Base-by-base conservation (phyloP, 345 rosid species). In the Hevea brasiliensis region DNA sequence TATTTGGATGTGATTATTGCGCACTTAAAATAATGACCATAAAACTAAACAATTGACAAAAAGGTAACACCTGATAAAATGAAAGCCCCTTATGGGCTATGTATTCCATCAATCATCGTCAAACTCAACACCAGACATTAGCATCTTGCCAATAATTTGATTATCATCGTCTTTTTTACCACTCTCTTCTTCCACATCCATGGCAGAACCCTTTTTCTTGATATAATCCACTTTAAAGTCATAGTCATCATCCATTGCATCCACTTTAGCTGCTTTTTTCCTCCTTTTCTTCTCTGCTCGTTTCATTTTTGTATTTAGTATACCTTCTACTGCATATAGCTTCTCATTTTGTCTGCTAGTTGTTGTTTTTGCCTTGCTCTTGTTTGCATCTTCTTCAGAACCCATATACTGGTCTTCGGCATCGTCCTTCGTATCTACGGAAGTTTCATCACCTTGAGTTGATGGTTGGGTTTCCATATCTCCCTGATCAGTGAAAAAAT, bases 171-270 rank as follows among this genome's bases (percentile, higher is more conserved):
- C 84, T 4, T 59, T 65, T 20, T 45, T 29, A 9, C 54, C 50
- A 23, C 24, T n/a, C n/a, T n/a, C 81, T 21, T 79, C 87, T 73
- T 79, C 87, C 27, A 20, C 86, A 65, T 85, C 90, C 88, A 85
- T 84, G 71, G 77, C 74, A 2, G 80, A 70, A 40, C 54, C 83
- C 60, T 79, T 75, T 35, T 74, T 83, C 86, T 87, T 87, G 8
- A 68, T 67, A n/a, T 85, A 89, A 83, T 94, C 97, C 32, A 85
- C 87, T 79, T 89, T 89, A 79, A 94, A 92, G 85, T 94, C 90
- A 68, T 87, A 89, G 75, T 92, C 91, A 65, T 84, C 95, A 12
- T 81, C 84, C 90, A 88, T 87, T 7, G 67, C 42, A 26, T 88
- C 94, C 74, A 61, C 81, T 6, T 82, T 87, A 56, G 77, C 87